phyloP scores from a whole-genome alignment of 2,329 filamentous ascomycete species.

The Calcarisporium arbuscula region DNA sequence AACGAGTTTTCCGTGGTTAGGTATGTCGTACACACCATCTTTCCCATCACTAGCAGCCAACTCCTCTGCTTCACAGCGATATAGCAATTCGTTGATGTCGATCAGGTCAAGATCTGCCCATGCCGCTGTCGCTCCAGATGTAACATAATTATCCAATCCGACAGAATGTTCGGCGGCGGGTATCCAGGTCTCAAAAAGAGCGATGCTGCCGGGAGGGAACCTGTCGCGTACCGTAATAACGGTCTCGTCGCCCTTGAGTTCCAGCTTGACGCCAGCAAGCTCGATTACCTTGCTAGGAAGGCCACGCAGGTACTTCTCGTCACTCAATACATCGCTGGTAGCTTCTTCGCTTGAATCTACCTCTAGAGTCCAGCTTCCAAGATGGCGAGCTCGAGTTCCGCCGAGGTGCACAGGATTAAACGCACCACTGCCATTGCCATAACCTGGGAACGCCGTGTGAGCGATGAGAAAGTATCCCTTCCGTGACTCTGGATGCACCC shows the following conservation, averaged over 20 bases:
- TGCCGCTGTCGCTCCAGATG: slow-evolving; percentile 70
- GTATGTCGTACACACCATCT: slow-evolving; percentile 86
- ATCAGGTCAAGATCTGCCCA: slow-evolving; percentile 69
- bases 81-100: slow-evolving; percentile 87
- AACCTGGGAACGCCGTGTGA: slow-evolving; percentile 90
- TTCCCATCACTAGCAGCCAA: slow-evolving; percentile 69
- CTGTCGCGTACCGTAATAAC: slow-evolving; percentile 72
- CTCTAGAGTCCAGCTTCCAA: slow-evolving; percentile 89
- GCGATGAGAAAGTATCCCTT: slow-evolving; percentile 95
- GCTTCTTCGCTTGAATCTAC: slow-evolving; percentile 72
- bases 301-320: slow-evolving; percentile 68
- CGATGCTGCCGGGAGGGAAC: slow-evolving; percentile 91
- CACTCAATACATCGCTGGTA: slow-evolving; percentile 56
- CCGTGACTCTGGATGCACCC: slow-evolving; percentile 84
- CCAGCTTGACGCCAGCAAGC: slow-evolving; percentile 66
- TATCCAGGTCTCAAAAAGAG: slow-evolving; percentile 94
- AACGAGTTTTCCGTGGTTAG: slow-evolving; percentile 74
- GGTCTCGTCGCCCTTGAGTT: slow-evolving; percentile 66
- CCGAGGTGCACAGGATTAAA: slow-evolving; percentile 74
- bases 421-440: slow-evolving; percentile 74
- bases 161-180: slow-evolving; percentile 77
- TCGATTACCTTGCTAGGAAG: slow-evolving; percentile 78
- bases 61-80: slow-evolving; percentile 85
- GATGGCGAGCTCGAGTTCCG: slow-evolving; percentile 76
- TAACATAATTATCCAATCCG: slow-evolving; percentile 80